Base-by-base conservation (phyloP, 139 green algal species). In the Edaphochlamys debaryana region DNA sequence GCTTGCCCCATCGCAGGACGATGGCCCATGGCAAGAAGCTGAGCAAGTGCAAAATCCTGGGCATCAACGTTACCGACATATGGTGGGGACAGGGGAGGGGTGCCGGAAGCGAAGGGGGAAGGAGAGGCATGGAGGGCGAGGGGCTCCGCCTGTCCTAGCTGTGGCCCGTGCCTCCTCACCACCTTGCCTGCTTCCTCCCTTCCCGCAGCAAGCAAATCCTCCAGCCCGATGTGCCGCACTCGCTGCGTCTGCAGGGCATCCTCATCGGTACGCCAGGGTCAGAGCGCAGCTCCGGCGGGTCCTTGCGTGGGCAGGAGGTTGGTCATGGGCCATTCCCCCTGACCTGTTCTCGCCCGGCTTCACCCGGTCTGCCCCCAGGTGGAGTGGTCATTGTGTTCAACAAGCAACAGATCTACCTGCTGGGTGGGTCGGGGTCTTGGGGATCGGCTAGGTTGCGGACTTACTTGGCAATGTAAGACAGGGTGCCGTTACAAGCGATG, bases 1-100 rank as follows among this genome's bases (percentile, higher is more conserved):
- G 34, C n/a, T 34, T 34, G 7, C 30, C 15, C 20, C 30, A 32
- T 29, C 62, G 23, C 84, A 95, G 92, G 92, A 93, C 92, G 32
- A 92, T 94, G 45, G 94, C 94, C 0, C 92, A 96, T 60, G 93
- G 94, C 74, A 93, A 92, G 38, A 95, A 93, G 79, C 84, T 96
- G 9, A 91, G 89, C 50, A 91, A 90, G 36, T 72, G 36, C 60
- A 93, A 92, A 69, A 89, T 96, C 22, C 68, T 96, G 42, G 80
- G 84, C 38, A 92, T 95, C 34, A 89, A 94, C 58, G 80, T 96
- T 0, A 38, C 82, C 17, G 86, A 94, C 58, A 85, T 92, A 32
- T 96, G 93, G 93, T 95, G 67, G 68, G 88, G n/a, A 2, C 23
- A n/a, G 54, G 54, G 11, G 54, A 63, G 54, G 54, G 54, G 11